Base-by-base conservation (phyloP, 306 rosid genomes). In the Inga laurina region DNA sequence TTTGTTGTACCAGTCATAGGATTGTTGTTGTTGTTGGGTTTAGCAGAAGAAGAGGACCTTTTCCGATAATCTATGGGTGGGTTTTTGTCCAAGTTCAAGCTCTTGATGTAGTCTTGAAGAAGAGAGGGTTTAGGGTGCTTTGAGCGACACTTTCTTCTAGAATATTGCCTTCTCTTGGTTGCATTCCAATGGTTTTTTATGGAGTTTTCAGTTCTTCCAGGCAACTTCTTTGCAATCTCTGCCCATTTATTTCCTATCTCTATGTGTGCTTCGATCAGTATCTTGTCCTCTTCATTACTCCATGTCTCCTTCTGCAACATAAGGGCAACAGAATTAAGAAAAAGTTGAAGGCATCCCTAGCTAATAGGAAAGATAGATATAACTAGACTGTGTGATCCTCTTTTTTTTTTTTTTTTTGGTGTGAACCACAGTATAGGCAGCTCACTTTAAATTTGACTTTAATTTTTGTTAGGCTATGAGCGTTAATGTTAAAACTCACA, bases 121-220 rank as follows among this genome's bases (percentile, higher is more conserved):
- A 93, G 88, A 72, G 93, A 89, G 44, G 90, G 79, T 83, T 89
- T 90, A 3, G 93, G 91, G 84, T 86, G 59, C 89, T 92, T 95
- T 8, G 94, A 88, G 14, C 97, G 87, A 43, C 94, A 88, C 83
- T 96, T 96, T 85, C 98, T 85, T 70, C 92, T 93, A 15, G 99
- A 92, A 72, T 89, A 85, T 77, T 96, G 98, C 75, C 99, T 89
- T 86, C 98, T 92, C 75, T 92, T 96, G 7, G 97, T 96, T 39
- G 99, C 98, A 78, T 96, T 96, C 99, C 99, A 96, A 16, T 96
- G 99, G 87, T 96, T 96, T 43, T 96, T 96, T 0, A 96, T 96
- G 37, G 99, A 93, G 81, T 96, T 96, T 22, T 96, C 99, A 8
- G 99, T 93, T 90, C 99, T 93, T 70, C 97, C 99, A 0, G 94